Evolutionary conservation across 805 yeast genomes (phyloP).

Genomic region (Nakazawaea wyomingensis): DNA sequence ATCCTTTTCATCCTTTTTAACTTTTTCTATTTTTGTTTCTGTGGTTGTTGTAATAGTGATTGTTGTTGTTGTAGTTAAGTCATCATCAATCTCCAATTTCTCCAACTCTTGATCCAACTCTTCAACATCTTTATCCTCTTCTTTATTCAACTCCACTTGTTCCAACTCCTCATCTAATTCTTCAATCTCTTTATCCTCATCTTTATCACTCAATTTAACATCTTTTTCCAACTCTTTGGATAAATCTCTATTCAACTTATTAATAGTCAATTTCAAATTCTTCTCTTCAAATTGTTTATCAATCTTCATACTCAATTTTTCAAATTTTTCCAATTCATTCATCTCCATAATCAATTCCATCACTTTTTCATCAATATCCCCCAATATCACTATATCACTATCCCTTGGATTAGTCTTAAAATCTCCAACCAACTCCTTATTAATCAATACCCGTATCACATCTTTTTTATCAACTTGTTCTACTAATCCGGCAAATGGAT

Average conservation of each 20-base stretch:
- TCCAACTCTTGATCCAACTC: constrained; percentile 15
- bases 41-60: not conserved
- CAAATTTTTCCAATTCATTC: constrained; percentile 63
- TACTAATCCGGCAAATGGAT: constrained; percentile 86
- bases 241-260: not conserved
- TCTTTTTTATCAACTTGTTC: constrained; percentile 46
- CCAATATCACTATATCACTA: constrained; percentile 55
- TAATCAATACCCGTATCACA: constrained; percentile 63
- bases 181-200: constrained; percentile 8
- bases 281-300: constrained; percentile 14
- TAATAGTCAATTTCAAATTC: constrained; percentile 8
- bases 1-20: too few relatives aligned
- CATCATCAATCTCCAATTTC: not conserved
- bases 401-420: constrained; percentile 48
- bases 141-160: not conserved
- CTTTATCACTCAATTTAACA: not conserved
- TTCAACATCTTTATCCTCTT: constrained; percentile 10
- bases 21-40: too few relatives aligned
- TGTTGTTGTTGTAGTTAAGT: not conserved
- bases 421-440: constrained; percentile 75
- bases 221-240: not conserved
- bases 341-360: constrained; percentile 43
- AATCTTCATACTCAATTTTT: constrained; percentile 30
- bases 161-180: not conserved
- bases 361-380: constrained; percentile 65